Base-by-base conservation (phyloP, 495 filamentous ascomycete genomes). In the Baudoinia panamericana region DNA sequence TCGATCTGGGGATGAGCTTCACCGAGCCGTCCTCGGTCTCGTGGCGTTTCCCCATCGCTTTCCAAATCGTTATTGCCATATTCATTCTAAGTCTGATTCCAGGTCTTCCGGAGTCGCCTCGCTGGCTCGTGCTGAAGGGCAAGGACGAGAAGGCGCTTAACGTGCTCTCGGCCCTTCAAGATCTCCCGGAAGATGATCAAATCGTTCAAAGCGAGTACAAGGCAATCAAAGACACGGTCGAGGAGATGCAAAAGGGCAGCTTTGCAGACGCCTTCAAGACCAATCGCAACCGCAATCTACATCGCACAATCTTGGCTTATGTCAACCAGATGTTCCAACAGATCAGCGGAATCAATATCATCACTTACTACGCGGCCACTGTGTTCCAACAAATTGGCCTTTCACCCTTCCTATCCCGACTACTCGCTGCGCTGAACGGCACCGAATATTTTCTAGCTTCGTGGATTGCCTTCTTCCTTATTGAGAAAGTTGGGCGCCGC, bases 271-370 rank as follows among this genome's bases (percentile, higher is more conserved):
- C 78, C 41, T 84, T 86, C 57, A 79, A 72, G 20, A 79, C 78
- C 69, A 72, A 68, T 42, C 69, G 74, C 43, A 70, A 84, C 52
- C 72, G 82, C 22, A 78, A 84, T 54, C 72, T 87, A 50, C 82
- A 85, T 57, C 74, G 83, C 10, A 73, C 70, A 0, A 56, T 76
- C 18, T 64, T 85, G 21, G 81, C 71, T 30, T 82, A 82, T 51
- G 70, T 82, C 55, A 84, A 81, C 57, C 80, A 84, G 46, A 71
- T 81, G 64, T 83, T 83, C 61, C 80, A 84, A 51, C 80, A 87
- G 50, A 76, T 84, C 20, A 69, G 62, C 8, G 72, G 75, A 19
- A 72, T 73, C 47, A 75, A 75, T 44, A 56, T 77, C 24, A 72
- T 77, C 31, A 50, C 35, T 0, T 72, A 75, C 40, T 78, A 77